phyloP scores from a whole-genome alignment of 805 yeast genomes.

The Brettanomyces nanus region DNA sequence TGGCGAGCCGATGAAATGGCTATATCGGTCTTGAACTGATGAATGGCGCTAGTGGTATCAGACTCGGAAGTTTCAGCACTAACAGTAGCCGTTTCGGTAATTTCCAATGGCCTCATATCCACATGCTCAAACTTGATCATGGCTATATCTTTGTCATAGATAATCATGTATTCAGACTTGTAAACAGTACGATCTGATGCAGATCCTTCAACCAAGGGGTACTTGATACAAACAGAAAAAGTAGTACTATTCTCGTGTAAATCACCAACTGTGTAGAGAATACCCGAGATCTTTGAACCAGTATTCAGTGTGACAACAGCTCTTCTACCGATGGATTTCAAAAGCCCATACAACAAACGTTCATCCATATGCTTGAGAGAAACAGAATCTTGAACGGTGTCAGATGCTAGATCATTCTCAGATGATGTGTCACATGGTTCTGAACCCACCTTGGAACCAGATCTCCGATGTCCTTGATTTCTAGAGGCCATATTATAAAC shows the following conservation, averaged over 20 bases:
- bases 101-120: background rate
- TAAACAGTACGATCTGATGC: slow-evolving; percentile 26
- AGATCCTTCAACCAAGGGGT: slow-evolving; percentile 31
- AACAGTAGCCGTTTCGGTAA: background rate
- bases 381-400: no score
- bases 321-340: slow-evolving; percentile 51
- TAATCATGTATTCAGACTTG: slow-evolving; percentile 30
- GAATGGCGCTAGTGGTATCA: background rate
- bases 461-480: slow-evolving; percentile 1
- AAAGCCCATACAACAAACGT: slow-evolving; percentile 44
- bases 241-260: slow-evolving; percentile 28
- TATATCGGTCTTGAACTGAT: slow-evolving; percentile 68
- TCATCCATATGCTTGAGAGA: slow-evolving; percentile 41
- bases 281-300: slow-evolving; percentile 53
- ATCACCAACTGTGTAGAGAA: slow-evolving; percentile 41
- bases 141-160: slow-evolving; percentile 42
- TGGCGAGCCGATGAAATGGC: slow-evolving; percentile 59
- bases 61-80: background rate
- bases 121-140: slow-evolving; percentile 30
- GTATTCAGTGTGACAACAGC: slow-evolving; percentile 53
- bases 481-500: slow-evolving; percentile 1
- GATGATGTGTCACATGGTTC: background rate
- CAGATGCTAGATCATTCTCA: no score
- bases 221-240: slow-evolving; percentile 47
- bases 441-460: background rate